Conservation (phyloP, 2,329 filamentous ascomycete genomes). For the Pestalotiopsis sp. region DNA sequence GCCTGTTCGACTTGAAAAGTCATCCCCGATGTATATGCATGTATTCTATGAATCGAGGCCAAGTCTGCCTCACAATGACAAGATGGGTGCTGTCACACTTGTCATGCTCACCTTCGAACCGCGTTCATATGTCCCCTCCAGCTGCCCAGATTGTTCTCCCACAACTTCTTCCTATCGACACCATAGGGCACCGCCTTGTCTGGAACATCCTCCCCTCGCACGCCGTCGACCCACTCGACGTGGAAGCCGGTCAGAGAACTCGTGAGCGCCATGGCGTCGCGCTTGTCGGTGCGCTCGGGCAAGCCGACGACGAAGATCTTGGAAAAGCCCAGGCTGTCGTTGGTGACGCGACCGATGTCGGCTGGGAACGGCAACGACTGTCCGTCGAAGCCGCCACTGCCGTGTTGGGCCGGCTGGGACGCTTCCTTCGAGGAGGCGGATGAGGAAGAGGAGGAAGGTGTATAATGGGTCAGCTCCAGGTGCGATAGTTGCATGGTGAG, state of each 20-base stretch:
- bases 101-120: conserved; percentile 26
- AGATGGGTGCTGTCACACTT: background rate
- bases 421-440: too few species aligned
- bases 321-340: conserved; percentile 31
- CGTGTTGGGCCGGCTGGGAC: background rate
- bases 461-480: background rate
- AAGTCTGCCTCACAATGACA: background rate
- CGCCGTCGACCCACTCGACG: conserved; percentile 46
- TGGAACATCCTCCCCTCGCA: conserved; percentile 39
- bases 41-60: too few species aligned
- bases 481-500: background rate
- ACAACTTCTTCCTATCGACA: conserved; percentile 26
- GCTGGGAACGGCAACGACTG: background rate
- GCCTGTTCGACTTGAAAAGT: too few species aligned
- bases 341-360: conserved; percentile 25
- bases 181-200: conserved; percentile 44
- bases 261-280: conserved; percentile 47
- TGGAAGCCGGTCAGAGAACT: conserved; percentile 43
- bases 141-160: conserved; percentile 39
- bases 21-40: too few species aligned
- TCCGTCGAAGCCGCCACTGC: background rate
- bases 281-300: conserved; percentile 49
- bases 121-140: conserved; percentile 44
- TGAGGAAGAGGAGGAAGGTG: too few species aligned
- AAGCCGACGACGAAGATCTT: conserved; percentile 45